Base-by-base conservation (phyloP, 306 rosid genomes). In the Cyclanthera cordifolia region DNA sequence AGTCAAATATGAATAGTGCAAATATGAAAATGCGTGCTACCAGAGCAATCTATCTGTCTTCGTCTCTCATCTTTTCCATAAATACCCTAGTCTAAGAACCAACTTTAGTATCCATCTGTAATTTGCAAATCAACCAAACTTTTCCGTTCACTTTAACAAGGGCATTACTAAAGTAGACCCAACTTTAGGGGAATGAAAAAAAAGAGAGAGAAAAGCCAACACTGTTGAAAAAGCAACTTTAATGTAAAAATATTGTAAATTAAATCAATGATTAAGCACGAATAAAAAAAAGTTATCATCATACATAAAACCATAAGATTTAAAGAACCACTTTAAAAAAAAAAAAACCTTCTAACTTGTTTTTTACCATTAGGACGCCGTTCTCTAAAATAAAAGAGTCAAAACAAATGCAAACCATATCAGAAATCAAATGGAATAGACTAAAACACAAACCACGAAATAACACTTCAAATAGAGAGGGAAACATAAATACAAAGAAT, bases 161-260 rank as follows among this genome's bases (percentile, higher is more conserved):
- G 25, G 69, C 69, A 64, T 64, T 12, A 41, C 69, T 21, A 34
- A 43, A 64, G 69, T 64, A 39, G 51, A 64, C 69, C 69, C 52
- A 64, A 43, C 69, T 64, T 64, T 43, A 4, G 20, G 13, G 68
- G 50, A 30, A 13, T 8, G 3, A 46, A 15, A 66, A 66, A 39
- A 14, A 20, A 46, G 14, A 46, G 53, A 21, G 14, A 20, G 41
- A 34, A 34, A 43, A 34, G 8, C 41, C 41, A 34, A 34, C 41
- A 34, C 8, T 34, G 41, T 34, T 34, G 66, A 58, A 30, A 65
- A 66, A 46, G 70, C 9, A 66, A 66, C 41, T 24, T 15, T 66
- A 39, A 46, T 43, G 32, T 46, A 25, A 43, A 24, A 66, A 25
- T 45, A 24, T 66, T 45, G 39, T 66, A 24, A 14, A 3, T 66